Evolutionary conservation across 2,329 filamentous ascomycete genomes (phyloP), one percentile per base, ranked within the genome.

Genomic region (Calonectria hawksworthii): DNA sequence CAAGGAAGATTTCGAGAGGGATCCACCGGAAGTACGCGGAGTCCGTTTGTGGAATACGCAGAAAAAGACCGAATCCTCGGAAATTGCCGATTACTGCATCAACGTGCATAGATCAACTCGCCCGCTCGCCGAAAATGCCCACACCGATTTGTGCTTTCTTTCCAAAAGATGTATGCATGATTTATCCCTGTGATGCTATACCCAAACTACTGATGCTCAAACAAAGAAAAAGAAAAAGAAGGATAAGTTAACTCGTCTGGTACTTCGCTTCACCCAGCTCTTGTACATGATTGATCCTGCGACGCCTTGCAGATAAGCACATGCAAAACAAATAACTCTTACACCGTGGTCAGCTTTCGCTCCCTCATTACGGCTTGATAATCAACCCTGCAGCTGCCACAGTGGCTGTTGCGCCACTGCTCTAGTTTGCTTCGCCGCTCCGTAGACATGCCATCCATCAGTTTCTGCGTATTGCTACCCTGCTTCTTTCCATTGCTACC

Each of bases 381-480:
- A 78, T 92, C 90, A 14, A 81, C 82, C 76, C 83, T 85, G 78
- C 90, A 92, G 81, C 90, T 92, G 36, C 89, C 88, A 72, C 90
- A 92, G 77, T 92, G 90, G 74, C 86, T 86, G 4, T 87, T 84
- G 73, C 89, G 85, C 90, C 90, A 92, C 64, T 83, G 80, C 76
- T 84, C 83, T 73, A 92, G 79, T 52, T 81, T 83, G 74, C 85
- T 83, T 74, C 83, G 82, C 74, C 82, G 81, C 68, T 84, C 81
- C 23, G 73, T 73, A 13, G 82, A 74, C 73, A 82, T 80, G 47
- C 80, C 80, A 54, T 80, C 76, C 79, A 83, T 79, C 26, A 83
- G 74, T 76, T 85, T 85, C 75, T 86, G 84, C 64, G 75, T 76
- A 52, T 75, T 75, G 50, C 74, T 72, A 26, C 82, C 79, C 66